Evolutionary conservation across 331 rosid species (phyloP).

Genomic region (Rosa hybrid): DNA sequence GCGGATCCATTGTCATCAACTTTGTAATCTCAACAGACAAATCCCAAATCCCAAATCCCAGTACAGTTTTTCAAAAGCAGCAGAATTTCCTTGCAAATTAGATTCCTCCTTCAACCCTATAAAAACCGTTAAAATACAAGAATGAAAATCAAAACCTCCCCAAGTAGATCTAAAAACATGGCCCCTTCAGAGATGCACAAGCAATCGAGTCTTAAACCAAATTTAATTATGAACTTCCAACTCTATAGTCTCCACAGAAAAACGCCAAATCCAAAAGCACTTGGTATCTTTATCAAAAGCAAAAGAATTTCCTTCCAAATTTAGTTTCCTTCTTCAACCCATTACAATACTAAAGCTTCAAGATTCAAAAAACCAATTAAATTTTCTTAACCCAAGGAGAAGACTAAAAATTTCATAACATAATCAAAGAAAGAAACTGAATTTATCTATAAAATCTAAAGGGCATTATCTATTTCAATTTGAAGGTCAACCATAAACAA

Average conservation of each 20-base stretch:
- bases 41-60: background rate
- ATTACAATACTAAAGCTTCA: background rate
- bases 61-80: background rate
- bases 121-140: background rate
- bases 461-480: background rate
- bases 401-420: background rate
- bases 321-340: background rate
- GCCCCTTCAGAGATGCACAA: slow-evolving; percentile 4
- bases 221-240: background rate
- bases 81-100: background rate
- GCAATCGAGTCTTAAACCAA: background rate
- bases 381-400: background rate
- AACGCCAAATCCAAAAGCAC: background rate
- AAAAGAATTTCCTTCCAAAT: background rate
- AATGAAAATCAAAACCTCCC: slow-evolving; percentile 12
- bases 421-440: background rate
- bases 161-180: slow-evolving; percentile 7
- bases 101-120: slow-evolving; percentile 17
- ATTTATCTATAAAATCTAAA: background rate
- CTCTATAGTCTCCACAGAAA: background rate
- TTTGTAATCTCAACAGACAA: slow-evolving; percentile 1
- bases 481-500: slow-evolving; percentile 7
- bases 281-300: background rate
- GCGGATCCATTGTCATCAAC: slow-evolving; percentile 57
- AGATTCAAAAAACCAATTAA: background rate